phyloP scores from a whole-genome alignment of 2,329 filamentous ascomycete species.

The Fusarium graminum region DNA sequence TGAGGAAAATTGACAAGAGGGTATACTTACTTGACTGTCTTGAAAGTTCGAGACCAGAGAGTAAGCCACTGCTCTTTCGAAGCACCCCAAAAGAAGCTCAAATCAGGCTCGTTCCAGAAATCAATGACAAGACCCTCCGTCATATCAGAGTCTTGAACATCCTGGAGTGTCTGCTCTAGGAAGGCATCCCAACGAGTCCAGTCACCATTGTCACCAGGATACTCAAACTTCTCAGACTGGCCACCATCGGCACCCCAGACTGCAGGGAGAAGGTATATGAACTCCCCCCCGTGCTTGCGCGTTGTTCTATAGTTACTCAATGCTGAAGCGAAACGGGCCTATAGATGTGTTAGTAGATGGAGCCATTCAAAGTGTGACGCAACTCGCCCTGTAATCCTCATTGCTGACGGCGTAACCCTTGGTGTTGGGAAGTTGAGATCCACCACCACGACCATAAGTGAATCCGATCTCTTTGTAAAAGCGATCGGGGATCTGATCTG shows the following conservation, averaged over 20 bases:
- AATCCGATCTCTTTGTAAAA: conserved; percentile 31
- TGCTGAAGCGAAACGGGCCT: conserved; percentile 27
- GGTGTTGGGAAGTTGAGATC: conserved; percentile 22
- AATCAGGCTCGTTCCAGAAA: conserved; percentile 68
- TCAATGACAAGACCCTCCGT: conserved; percentile 59
- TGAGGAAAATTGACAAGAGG: rapidly evolving
- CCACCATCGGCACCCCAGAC: conserved; percentile 63
- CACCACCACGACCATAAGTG: conserved; percentile 29
- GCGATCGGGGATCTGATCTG: conserved; percentile 18
- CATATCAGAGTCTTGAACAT: conserved; percentile 55
- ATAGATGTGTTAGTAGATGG: rapidly evolving
- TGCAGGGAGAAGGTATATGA: conserved; percentile 62
- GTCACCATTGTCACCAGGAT: conserved; percentile 64
- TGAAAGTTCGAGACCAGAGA: conserved; percentile 34
- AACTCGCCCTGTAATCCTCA: conserved; percentile 13
- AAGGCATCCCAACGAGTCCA: conserved; percentile 62
- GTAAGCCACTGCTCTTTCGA: conserved; percentile 37
- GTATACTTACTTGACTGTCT: conserved; percentile 29
- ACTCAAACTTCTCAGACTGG: conserved; percentile 53
- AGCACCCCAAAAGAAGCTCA: conserved; percentile 39
- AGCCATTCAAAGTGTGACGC: rapidly evolving
- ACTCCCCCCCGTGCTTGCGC: conserved; percentile 55
- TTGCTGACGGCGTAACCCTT: conserved; percentile 16
- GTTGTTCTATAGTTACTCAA: conserved; percentile 34
- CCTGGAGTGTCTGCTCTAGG: conserved; percentile 55